Base-by-base conservation (phyloP, 345 rosid genomes). In the Cochlearia excelsa region DNA sequence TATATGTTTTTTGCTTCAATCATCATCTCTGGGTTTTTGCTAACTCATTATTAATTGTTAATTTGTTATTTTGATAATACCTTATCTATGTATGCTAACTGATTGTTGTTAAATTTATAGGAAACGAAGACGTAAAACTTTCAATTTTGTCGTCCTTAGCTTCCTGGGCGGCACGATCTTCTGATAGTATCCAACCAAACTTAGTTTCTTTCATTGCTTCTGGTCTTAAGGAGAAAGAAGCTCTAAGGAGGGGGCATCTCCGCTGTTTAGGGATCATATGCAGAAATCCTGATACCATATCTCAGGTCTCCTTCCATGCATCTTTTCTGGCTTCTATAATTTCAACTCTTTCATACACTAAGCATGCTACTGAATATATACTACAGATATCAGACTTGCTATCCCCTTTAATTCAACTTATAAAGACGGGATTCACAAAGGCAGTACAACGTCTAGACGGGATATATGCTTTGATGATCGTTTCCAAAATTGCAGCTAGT, bases 221-320 rank as follows among this genome's bases (percentile, higher is more conserved):
- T 48, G 99, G 99, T 73, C 81, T 93, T 44, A 89, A 93, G 75
- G 99, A 93, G 82, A 93, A 89, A 75, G 99, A 93, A 56, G 69
- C 70, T 63, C 75, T 93, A 68, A 79, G 94, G 80, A 80, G 97
- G 79, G 95, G 88, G 28, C 90, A 93, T 81, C 91, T 93, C 68
- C 95, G 93, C 46, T 83, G 85, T 64, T 57, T 93, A 41, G 77
- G 73, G 47, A 76, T 71, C 57, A 76, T 89, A 61, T 78, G 87
- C 84, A 75, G 70, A 78, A 89, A 85, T 61, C 41, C 79, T 49
- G 95, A 93, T 74, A 75, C 79, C 57, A 72, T 83, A 62, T 71
- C 79, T 7, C 86, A 77, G 91, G 99, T 86, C 59, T 71, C 50
- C 40, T 54, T 60, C 34, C 48, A 53, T 30, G 41, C 64, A 43